A percentile compares a stretch with the other conserved stretches of the same genome.
Evolutionary conservation across 768 basidiomycete genomes (phyloP).

Genomic region (Lentinula guzmanii): DNA sequence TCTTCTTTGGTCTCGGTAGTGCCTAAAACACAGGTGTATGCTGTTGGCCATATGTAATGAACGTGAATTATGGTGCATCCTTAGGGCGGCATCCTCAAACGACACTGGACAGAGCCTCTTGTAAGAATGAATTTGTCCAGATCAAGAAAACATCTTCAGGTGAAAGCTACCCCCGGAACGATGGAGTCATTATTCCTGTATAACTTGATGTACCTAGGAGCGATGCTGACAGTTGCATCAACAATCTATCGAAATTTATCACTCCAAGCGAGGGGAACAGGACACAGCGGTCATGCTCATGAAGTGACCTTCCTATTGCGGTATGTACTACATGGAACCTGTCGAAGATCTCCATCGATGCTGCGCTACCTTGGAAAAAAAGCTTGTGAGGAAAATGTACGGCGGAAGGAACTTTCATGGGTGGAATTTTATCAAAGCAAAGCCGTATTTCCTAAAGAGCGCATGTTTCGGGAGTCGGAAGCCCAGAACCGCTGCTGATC

Average conservation of each 20-base stretch:
- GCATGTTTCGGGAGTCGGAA: no score
- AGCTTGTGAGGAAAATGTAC: no score
- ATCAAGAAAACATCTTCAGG: background rate
- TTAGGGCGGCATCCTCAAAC: background rate
- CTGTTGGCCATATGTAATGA: background rate
- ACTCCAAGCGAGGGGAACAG: background rate
- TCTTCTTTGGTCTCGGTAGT: no score
- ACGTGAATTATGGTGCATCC: background rate
- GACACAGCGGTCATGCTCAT: background rate
- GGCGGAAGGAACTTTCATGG: no score
- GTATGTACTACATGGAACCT: background rate
- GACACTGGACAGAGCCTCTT: background rate
- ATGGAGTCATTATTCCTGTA: no score
- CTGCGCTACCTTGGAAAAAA: background rate
- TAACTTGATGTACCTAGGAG: no score
- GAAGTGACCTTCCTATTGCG: background rate
- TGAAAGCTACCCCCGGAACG: background rate
- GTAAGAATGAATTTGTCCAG: background rate
- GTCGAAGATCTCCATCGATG: background rate
- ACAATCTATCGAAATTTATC: background rate
- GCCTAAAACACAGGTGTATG: no score
- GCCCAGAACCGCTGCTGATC: no score
- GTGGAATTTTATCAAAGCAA: no score
- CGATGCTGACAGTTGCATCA: background rate
- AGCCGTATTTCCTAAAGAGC: no score